A percentile compares a stretch with the other conserved stretches of the same genome.
These are phyloP conservation scores for Strobilomyces confusus DNA, from an alignment of 768 basidiomycete genomes.

Conservation along the genomic window DNA sequence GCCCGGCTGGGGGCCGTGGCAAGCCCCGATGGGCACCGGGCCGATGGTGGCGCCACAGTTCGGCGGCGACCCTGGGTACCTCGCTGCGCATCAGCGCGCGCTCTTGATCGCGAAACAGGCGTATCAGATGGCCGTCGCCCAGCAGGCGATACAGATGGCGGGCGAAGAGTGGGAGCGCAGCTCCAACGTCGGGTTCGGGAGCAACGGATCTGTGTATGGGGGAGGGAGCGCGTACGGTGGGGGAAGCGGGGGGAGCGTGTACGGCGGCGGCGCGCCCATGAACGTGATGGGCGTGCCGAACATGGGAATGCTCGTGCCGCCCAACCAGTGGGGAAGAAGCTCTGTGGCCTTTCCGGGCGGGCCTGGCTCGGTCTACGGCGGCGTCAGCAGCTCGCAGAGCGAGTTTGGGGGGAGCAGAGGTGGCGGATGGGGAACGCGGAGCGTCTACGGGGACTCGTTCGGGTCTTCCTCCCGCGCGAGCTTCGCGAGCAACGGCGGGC, in stretches of 20 bases:
- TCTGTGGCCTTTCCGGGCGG: slow-evolving; percentile 49
- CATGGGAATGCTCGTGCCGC: slow-evolving; percentile 37
- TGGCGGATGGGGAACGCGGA: slow-evolving; percentile 51
- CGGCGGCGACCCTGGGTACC: slow-evolving; percentile 49
- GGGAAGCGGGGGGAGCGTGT: slow-evolving; percentile 29
- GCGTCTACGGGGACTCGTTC: slow-evolving; percentile 68
- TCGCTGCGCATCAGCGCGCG: slow-evolving; percentile 83
- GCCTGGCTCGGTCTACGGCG: slow-evolving; percentile 55
- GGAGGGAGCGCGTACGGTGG: slow-evolving; percentile 47
- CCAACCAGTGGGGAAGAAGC: slow-evolving; percentile 39
- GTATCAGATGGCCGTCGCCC: slow-evolving; percentile 86
- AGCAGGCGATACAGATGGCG: slow-evolving; percentile 86
- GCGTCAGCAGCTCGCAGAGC: slow-evolving; percentile 50
- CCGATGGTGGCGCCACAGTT: slow-evolving; percentile 40
- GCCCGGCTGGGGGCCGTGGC: slow-evolving; percentile 35
- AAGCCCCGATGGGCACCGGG: slow-evolving; percentile 24
- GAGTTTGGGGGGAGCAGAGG: slow-evolving; percentile 54
- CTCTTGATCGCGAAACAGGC: slow-evolving; percentile 86
- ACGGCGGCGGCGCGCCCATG: slow-evolving; percentile 32
- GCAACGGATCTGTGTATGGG: slow-evolving; percentile 34
- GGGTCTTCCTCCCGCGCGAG: slow-evolving; percentile 30
- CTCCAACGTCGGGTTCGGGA: slow-evolving; percentile 48
- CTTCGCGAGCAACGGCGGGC: background rate
- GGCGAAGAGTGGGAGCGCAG: slow-evolving; percentile 89
- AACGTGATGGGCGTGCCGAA: slow-evolving; percentile 39